phyloP scores from a whole-genome alignment of 441 rosid species.

The Arabidopsis lyrata region DNA sequence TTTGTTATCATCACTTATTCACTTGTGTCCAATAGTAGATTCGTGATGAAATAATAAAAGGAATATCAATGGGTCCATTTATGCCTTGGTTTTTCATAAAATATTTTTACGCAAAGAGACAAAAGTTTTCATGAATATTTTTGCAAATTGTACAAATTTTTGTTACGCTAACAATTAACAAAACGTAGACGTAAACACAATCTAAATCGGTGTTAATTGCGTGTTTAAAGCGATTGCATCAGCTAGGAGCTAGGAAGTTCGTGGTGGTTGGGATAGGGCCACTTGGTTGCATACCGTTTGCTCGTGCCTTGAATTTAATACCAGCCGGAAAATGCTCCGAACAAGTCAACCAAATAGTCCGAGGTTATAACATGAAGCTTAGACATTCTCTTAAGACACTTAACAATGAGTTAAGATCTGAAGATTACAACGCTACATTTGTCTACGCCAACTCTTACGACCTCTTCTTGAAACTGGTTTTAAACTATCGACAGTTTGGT shows the following conservation, averaged over 20 bases:
- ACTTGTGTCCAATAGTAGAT: neutral
- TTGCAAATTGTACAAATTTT: neutral
- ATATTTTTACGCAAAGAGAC: too few species aligned
- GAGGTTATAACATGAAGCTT: slow-evolving; percentile 55
- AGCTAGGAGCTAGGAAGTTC: slow-evolving; percentile 59
- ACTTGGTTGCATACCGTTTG: slow-evolving; percentile 70
- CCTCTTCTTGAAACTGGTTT: slow-evolving; percentile 49
- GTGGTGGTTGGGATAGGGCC: slow-evolving; percentile 62
- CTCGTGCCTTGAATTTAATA: slow-evolving; percentile 55
- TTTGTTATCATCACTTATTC: neutral
- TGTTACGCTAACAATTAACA: neutral
- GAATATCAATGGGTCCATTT: neutral
- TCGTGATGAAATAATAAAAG: neutral
- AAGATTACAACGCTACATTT: slow-evolving; percentile 48
- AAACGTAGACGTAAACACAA: neutral
- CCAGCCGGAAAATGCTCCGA: slow-evolving; percentile 53
- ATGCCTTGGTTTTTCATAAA: neutral
- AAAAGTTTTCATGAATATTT: neutral
- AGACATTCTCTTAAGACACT: slow-evolving; percentile 35
- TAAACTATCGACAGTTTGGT: slow-evolving; percentile 55
- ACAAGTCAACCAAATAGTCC: slow-evolving; percentile 51
- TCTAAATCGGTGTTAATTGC: neutral
- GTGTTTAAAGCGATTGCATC: slow-evolving; percentile 51
- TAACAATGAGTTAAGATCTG: slow-evolving; percentile 45
- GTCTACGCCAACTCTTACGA: slow-evolving; percentile 59